Evolutionary conservation across 768 basidiomycete species (phyloP).

Genomic region (Tricholoma sp.): DNA sequence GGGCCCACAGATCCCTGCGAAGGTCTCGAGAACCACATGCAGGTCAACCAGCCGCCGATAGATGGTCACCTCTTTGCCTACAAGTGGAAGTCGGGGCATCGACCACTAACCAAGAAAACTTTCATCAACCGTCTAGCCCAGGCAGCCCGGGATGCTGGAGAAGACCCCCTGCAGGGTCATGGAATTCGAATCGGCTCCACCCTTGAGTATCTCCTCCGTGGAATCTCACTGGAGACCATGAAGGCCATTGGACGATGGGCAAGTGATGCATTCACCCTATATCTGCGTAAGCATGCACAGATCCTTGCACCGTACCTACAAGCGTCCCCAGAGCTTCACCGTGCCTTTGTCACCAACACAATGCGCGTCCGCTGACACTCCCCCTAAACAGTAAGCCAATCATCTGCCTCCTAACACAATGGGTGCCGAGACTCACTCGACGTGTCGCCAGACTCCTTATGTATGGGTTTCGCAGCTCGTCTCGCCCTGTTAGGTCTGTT

Average conservation of each 20-base stretch:
- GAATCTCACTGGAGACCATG: slow-evolving; percentile 13
- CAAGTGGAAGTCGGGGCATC: not conserved
- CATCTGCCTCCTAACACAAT: not conserved
- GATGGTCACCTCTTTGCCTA: slow-evolving; percentile 10
- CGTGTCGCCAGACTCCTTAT: not conserved
- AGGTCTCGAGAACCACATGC: too few relatives aligned
- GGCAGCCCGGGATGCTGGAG: too few relatives aligned
- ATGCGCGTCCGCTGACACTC: not conserved
- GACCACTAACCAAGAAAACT: slow-evolving; percentile 18
- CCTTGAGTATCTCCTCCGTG: too few relatives aligned
- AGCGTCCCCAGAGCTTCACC: slow-evolving; percentile 2
- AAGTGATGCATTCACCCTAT: slow-evolving; percentile 8
- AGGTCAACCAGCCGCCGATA: slow-evolving; percentile 8
- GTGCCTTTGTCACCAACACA: not conserved
- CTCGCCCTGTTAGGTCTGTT: not conserved
- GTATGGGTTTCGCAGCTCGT: not conserved
- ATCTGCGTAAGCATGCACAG: slow-evolving; percentile 9
- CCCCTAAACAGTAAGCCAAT: not conserved
- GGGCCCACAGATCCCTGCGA: too few relatives aligned
- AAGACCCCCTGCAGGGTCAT: slow-evolving; percentile 18
- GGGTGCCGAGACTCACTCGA: not conserved
- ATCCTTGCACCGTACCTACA: too few relatives aligned
- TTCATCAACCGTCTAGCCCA: slow-evolving; percentile 14
- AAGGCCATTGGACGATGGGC: slow-evolving; percentile 12
- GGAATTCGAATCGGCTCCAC: slow-evolving; percentile 23